A percentile compares a stretch with the other conserved stretches of the same genome.
phyloP scores from a whole-genome alignment of 345 rosid species.

The Punica granatum region DNA sequence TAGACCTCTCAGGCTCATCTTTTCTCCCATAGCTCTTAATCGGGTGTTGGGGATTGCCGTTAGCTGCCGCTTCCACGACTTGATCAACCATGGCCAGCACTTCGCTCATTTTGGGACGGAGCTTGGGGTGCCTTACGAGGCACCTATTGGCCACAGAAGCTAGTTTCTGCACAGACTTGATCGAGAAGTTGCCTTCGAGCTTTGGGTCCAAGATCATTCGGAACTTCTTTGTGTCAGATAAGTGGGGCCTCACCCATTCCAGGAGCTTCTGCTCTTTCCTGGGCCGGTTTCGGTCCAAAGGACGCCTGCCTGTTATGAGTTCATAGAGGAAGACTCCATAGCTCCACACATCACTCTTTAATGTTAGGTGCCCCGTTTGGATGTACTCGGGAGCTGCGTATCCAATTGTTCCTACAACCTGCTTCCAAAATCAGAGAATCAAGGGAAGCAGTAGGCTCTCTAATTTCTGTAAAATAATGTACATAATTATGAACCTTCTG shows the following conservation, averaged over 20 bases:
- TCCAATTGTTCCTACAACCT: constrained; percentile 94
- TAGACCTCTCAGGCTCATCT: constrained; percentile 30
- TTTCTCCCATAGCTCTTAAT: constrained; percentile 24
- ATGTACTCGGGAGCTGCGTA: constrained; percentile 94
- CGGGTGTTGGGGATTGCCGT: constrained; percentile 27
- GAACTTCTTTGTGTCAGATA: constrained; percentile 62
- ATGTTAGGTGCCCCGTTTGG: constrained; percentile 77
- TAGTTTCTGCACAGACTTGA: constrained; percentile 60
- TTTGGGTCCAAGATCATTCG: constrained; percentile 67
- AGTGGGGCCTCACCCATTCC: constrained; percentile 89
- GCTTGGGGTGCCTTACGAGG: constrained; percentile 51
- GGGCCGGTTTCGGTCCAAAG: constrained; percentile 73
- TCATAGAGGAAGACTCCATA: constrained; percentile 85
- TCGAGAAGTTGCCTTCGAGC: constrained; percentile 62
- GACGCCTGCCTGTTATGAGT: constrained; percentile 88
- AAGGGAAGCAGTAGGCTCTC: background rate
- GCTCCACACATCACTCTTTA: constrained; percentile 85
- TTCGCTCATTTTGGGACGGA: constrained; percentile 77
- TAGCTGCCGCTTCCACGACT: constrained; percentile 43
- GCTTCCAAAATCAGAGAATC: constrained; percentile 7
- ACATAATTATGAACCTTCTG: too few relatives aligned
- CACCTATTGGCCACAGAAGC: constrained; percentile 78
- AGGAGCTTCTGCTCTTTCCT: constrained; percentile 78
- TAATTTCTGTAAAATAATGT: too few relatives aligned
- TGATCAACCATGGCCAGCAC: constrained; percentile 58